A percentile compares a stretch with the other conserved stretches of the same genome.
Conservation (phyloP, 1,139 yeast genomes). For the Geotrichum reessii region DNA sequence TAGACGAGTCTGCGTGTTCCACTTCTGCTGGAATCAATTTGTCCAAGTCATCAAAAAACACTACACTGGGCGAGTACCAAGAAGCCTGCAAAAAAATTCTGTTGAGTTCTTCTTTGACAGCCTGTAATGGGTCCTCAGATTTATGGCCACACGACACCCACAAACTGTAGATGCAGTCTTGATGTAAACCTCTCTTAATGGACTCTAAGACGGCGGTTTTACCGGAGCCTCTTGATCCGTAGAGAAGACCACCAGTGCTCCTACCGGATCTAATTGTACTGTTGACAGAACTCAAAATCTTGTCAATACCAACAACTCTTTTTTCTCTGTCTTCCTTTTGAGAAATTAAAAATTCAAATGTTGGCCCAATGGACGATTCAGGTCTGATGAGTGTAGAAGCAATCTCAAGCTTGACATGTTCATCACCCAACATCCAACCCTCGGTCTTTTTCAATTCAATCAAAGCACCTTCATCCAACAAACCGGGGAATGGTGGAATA, state of each 20-base stretch:
- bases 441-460: constrained; percentile 49
- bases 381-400: constrained; percentile 53
- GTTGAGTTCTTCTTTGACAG: constrained; percentile 46
- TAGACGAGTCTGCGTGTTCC: constrained; percentile 61
- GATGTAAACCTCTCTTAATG: constrained; percentile 39
- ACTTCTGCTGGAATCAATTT: constrained; percentile 63
- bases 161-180: constrained; percentile 42
- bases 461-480: constrained; percentile 59
- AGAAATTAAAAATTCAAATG: constrained; percentile 5
- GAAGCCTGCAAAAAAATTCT: constrained; percentile 56
- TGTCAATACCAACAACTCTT: constrained; percentile 55
- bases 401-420: constrained; percentile 37
- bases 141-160: constrained; percentile 49
- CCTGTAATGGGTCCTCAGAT: constrained; percentile 53
- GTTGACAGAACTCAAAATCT: constrained; percentile 41
- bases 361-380: constrained; percentile 44
- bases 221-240: constrained; percentile 80
- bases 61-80: constrained; percentile 75
- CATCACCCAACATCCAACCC: constrained; percentile 42
- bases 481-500: constrained; percentile 44
- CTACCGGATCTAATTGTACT: constrained; percentile 44
- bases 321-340: constrained; percentile 2
- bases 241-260: constrained; percentile 52
- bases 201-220: constrained; percentile 53
- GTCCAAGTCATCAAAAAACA: constrained; percentile 79